Evolutionary conservation across 2,329 filamentous ascomycete species (phyloP).

Genomic region (Colletotrichum sp.): DNA sequence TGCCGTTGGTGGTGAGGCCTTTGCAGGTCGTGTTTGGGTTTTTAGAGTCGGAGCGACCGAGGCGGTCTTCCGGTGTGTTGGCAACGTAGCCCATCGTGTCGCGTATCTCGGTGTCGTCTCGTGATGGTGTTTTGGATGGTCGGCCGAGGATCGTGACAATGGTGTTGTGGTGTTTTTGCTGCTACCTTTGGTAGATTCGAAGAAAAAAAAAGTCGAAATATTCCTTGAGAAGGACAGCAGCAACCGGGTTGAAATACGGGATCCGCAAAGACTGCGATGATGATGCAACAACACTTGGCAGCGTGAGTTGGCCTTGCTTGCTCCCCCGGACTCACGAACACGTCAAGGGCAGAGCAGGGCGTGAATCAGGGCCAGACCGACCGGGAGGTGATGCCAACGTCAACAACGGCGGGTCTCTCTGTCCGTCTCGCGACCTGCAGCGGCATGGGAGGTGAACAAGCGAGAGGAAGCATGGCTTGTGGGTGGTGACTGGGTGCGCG

Average conservation of each 20-base stretch:
- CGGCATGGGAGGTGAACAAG: background rate
- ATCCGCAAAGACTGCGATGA: background rate
- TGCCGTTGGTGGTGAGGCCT: slow-evolving; percentile 83
- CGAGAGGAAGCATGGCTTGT: background rate
- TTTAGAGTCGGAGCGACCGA: slow-evolving; percentile 83
- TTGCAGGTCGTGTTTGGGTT: slow-evolving; percentile 85
- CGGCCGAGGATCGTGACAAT: background rate
- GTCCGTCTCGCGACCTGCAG: background rate
- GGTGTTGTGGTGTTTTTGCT: background rate
- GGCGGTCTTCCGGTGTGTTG: slow-evolving; percentile 80
- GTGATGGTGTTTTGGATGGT: background rate
- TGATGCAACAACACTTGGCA: background rate
- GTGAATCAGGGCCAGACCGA: background rate
- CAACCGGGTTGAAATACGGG: background rate
- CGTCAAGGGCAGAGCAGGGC: background rate
- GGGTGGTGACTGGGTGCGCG: background rate
- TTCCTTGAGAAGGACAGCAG: background rate
- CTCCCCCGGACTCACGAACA: background rate
- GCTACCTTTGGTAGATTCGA: background rate
- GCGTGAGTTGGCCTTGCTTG: background rate
- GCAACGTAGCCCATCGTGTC: slow-evolving; percentile 66
- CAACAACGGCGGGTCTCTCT: background rate
- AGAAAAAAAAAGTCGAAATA: no score
- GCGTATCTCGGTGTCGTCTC: background rate
- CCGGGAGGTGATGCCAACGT: background rate